phyloP scores from a whole-genome alignment of 1,284 basidiomycete genomes.

The Somion occarium region DNA sequence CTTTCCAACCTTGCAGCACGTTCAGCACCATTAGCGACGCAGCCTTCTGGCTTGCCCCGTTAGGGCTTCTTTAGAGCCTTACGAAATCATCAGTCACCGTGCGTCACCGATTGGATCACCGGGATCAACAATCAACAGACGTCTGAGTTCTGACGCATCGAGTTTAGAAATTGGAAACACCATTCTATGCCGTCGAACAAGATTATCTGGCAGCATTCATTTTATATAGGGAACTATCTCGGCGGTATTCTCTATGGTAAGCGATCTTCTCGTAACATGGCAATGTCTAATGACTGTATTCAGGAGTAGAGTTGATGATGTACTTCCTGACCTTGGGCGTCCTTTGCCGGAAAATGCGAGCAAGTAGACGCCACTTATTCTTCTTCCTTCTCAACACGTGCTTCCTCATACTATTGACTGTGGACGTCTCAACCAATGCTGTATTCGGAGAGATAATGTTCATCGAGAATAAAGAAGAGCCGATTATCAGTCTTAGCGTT shows the following conservation, averaged over 20 bases:
- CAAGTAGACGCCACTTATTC: conserved; percentile 7
- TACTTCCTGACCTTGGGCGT: conserved; percentile 17
- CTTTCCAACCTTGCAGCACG: no score
- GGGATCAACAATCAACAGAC: no score
- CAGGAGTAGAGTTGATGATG: conserved; percentile 21
- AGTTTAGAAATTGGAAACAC: no score
- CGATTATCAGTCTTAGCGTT: conserved; percentile 9
- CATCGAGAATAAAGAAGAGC: conserved; percentile 10
- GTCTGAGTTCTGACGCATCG: no score
- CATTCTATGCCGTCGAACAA: conserved; percentile 11
- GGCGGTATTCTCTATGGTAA: conserved; percentile 23
- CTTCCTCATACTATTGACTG: conserved; percentile 15
- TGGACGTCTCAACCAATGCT: conserved; percentile 16
- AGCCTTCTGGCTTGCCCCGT: no score
- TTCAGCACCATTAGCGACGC: no score
- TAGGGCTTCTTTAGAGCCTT: no score
- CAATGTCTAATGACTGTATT: neutral
- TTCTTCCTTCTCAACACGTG: conserved; percentile 13
- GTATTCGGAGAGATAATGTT: conserved; percentile 17
- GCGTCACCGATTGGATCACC: no score
- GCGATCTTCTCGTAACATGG: neutral
- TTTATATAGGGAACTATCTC: conserved; percentile 22
- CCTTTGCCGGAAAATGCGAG: conserved; percentile 9
- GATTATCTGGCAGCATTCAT: conserved; percentile 19
- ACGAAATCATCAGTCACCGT: no score